phyloP scores from a whole-genome alignment of 345 rosid genomes.

The Eucalyptus caleyi region DNA sequence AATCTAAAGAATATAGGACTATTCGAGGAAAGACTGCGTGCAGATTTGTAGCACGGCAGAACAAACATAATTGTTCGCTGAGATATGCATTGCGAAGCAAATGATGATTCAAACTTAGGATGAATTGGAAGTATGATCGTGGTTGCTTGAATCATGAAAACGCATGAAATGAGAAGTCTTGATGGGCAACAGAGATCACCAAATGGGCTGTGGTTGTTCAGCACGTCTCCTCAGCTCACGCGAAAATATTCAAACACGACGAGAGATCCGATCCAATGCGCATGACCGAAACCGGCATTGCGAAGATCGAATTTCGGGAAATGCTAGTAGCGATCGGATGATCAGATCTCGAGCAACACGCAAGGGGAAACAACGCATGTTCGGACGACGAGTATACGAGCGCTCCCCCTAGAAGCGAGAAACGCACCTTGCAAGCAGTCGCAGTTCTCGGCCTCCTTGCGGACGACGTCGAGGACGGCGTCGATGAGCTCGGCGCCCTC shows the following conservation, averaged over 20 bases:
- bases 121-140: neutral
- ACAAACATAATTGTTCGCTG: neutral
- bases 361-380: neutral
- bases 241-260: neutral
- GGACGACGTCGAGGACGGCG: slow-evolving; percentile 91
- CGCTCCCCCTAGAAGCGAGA: neutral
- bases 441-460: slow-evolving; percentile 95
- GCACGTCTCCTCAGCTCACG: neutral
- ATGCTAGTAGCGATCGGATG: neutral
- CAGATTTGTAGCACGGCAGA: neutral
- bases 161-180: neutral
- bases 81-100: neutral
- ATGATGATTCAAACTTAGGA: neutral
- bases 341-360: neutral
- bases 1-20: neutral
- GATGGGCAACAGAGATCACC: neutral
- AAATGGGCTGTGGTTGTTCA: neutral
- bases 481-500: slow-evolving; percentile 96
- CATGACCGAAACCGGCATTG: neutral
- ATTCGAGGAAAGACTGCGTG: neutral
- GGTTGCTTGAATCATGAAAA: neutral
- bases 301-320: neutral
- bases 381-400: neutral
- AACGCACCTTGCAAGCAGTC: slow-evolving; percentile 89
- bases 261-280: neutral